Conservation (phyloP, 176 grass and related monocot genomes). For the Bromus sterilis region DNA sequence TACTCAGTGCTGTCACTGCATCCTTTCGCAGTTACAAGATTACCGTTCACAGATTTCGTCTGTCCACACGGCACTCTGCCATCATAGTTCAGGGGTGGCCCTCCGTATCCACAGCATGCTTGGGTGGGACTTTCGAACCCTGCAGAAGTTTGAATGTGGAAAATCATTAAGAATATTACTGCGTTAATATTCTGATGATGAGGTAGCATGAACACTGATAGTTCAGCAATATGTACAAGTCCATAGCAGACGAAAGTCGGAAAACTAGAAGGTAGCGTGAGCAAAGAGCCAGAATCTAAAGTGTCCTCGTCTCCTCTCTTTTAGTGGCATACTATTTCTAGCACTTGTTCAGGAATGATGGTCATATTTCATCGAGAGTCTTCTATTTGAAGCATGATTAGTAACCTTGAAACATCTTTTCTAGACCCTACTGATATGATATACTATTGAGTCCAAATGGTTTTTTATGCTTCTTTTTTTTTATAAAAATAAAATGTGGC, state of each 20-base stretch:
- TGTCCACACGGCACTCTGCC: slow-evolving; percentile 66
- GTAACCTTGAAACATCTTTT: background rate
- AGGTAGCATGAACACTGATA: background rate
- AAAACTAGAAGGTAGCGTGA: background rate
- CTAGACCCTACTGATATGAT: background rate
- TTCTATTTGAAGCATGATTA: background rate
- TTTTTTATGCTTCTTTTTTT: background rate
- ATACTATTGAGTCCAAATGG: background rate
- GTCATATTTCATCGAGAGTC: slow-evolving; percentile 1
- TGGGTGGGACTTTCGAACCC: slow-evolving; percentile 66
- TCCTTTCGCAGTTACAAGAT: slow-evolving; percentile 56
- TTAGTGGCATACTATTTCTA: background rate
- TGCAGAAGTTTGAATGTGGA: background rate
- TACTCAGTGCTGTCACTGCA: slow-evolving; percentile 67
- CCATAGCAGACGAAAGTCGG: background rate
- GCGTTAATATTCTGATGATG: slow-evolving; percentile 2
- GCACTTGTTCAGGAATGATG: background rate
- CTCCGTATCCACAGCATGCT: slow-evolving; percentile 90
- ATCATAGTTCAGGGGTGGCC: slow-evolving; percentile 81
- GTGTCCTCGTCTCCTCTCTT: background rate
- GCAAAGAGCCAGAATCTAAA: background rate
- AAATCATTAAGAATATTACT: background rate
- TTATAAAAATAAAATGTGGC: background rate
- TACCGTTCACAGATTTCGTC: slow-evolving; percentile 52
- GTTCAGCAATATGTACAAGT: background rate